Conservation (phyloP, 1,284 basidiomycete genomes). For the Amylostereum areolatum region DNA sequence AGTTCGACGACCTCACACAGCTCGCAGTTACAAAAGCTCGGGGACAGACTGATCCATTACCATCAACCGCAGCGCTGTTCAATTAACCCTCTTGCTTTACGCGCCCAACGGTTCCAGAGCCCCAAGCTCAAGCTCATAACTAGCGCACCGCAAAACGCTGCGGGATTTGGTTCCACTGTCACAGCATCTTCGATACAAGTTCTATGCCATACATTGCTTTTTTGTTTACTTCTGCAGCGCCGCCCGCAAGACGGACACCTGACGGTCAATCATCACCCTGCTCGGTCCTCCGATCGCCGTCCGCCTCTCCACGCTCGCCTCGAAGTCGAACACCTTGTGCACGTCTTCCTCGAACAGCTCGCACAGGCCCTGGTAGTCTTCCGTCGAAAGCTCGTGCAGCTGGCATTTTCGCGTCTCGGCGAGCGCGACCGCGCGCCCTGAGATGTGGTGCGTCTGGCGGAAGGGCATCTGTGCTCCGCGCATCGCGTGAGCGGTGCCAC, state of each 20-base stretch:
- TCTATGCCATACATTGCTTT: not conserved
- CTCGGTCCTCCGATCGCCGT: slow-evolving; percentile 92
- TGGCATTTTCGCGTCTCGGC: slow-evolving; percentile 82
- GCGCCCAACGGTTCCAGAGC: not conserved
- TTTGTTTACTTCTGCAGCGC: slow-evolving; percentile 28
- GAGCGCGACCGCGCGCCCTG: slow-evolving; percentile 91
- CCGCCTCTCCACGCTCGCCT: slow-evolving; percentile 91
- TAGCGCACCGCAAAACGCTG: not conserved
- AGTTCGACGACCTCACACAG: not conserved
- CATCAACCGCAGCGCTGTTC: not conserved
- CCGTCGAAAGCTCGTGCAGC: slow-evolving; percentile 74
- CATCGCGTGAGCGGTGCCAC: not conserved
- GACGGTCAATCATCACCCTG: slow-evolving; percentile 78
- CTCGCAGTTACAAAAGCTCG: not conserved
- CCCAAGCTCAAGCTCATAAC: not conserved
- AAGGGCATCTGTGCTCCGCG: slow-evolving; percentile 66
- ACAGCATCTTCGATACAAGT: not conserved
- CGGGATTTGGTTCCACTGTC: not conserved
- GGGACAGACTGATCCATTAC: not conserved
- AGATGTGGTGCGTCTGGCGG: slow-evolving; percentile 98
- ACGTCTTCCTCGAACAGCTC: slow-evolving; percentile 83
- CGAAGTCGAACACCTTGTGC: slow-evolving; percentile 82
- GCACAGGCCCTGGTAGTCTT: slow-evolving; percentile 75
- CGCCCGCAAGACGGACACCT: slow-evolving; percentile 67
- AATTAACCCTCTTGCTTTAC: not conserved